phyloP scores from a whole-genome alignment of 2,329 filamentous ascomycete species.

The Trichoderma sp. region DNA sequence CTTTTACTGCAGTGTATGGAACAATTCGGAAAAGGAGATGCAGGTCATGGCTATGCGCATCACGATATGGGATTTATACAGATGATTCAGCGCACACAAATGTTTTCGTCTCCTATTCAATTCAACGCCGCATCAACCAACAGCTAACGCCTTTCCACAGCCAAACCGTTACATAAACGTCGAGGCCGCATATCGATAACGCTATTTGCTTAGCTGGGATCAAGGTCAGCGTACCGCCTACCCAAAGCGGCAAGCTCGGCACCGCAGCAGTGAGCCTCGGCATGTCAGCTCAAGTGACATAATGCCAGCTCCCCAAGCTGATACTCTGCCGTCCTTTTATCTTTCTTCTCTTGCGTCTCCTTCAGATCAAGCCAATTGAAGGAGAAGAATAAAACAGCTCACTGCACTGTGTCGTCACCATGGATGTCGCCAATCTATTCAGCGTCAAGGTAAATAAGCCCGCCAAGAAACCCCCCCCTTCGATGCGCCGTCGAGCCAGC shows the following conservation, averaged over 20 bases:
- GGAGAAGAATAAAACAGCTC: neutral
- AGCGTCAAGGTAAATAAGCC: neutral
- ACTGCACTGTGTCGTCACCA: neutral
- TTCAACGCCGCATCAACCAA: no score
- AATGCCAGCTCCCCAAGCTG: neutral
- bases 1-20: no score
- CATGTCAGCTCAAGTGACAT: neutral
- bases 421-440: constrained; percentile 4
- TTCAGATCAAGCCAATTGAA: neutral
- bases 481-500: neutral
- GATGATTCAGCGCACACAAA: no score
- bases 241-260: neutral
- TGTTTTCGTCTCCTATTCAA: no score
- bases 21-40: no score
- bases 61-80: no score
- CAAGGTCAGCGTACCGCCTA: neutral
- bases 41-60: no score
- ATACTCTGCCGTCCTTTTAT: neutral
- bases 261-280: neutral
- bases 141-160: no score
- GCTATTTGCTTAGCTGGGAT: neutral
- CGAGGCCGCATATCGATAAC: neutral
- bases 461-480: neutral
- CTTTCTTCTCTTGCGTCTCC: neutral
- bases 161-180: neutral